phyloP scores from a whole-genome alignment of 108 stramenopile species.

The Mediolabrus comicus region DNA sequence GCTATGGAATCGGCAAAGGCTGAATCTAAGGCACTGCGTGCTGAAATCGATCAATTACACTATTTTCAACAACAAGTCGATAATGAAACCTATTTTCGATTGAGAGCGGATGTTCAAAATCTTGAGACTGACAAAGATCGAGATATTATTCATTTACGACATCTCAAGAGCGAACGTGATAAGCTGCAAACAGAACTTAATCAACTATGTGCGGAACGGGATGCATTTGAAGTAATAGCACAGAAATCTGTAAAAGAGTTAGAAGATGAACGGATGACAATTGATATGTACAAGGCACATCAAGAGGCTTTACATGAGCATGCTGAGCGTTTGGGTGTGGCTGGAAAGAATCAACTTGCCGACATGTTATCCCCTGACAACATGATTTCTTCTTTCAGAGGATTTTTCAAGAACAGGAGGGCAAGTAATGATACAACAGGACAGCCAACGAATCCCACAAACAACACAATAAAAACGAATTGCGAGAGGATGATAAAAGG shows the following conservation, averaged over 20 bases:
- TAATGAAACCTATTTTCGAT: slow-evolving; percentile 16
- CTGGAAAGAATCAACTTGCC: not conserved
- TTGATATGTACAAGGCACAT: slow-evolving; percentile 16
- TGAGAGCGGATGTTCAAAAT: slow-evolving; percentile 20
- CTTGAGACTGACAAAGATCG: slow-evolving; percentile 16
- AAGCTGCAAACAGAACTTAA: not conserved
- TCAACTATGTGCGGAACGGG: slow-evolving; percentile 1
- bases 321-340: not conserved
- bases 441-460: not conserved
- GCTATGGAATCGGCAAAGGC: slow-evolving; percentile 3
- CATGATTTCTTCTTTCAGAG: not conserved
- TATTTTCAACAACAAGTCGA: slow-evolving; percentile 19
- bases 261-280: slow-evolving; percentile 13
- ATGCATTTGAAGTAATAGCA: slow-evolving; percentile 1
- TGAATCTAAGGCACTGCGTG: slow-evolving; percentile 2
- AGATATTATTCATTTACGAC: slow-evolving; percentile 3
- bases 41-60: slow-evolving; percentile 11
- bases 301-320: slow-evolving; percentile 15
- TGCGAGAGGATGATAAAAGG: not conserved
- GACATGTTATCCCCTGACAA: not conserved
- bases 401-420: not conserved
- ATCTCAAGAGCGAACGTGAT: slow-evolving; percentile 6
- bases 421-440: not conserved
- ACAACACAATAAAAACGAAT: not conserved
- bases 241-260: not conserved